Evolutionary conservation across 2,329 filamentous ascomycete genomes (phyloP), one percentile per base, ranked within the genome.

Genomic region (Paraphoma sp.): DNA sequence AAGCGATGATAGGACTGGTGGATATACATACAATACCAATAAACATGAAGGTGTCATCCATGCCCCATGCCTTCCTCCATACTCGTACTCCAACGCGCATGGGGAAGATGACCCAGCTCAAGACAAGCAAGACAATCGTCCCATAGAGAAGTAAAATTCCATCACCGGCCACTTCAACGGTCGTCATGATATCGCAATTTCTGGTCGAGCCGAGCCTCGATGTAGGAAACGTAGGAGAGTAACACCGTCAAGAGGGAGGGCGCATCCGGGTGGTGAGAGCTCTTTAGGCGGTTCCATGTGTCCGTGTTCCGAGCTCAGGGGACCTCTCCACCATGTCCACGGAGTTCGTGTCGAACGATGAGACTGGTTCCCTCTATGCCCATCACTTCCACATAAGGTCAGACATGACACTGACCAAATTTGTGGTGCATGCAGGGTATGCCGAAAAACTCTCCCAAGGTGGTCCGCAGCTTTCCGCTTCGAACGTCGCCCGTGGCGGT

Each of bases 11-110:
- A 5, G 5, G 23, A 17, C 16, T n/a, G 2, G 28, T 47, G 33
- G 10, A 3, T 10, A n/a, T 3, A 59, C 63, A 51, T 56, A 67
- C 64, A 31, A 60, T 56, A 38, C 63, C 64, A 11, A 53, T 44
- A 2, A 63, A 23, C 64, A 67, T 67, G 17, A 67, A 42, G 16
- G 59, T 61, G 30, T 67, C 64, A 45, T 59, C 59, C 48, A 58
- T 52, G 1, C 59, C 61, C 18, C 56, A 55, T 3, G 56, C 53
- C 46, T 65, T 59, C 42, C 64, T 53, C 62, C 60, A 60, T 6
- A 60, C 12, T n/a, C 64, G 59, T 9, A 67, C 64, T 11, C 62
- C 53, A 16, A 60, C 44, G 11, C 64, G 60, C 56, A 67, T 56
- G 40, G 46, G 54, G 38, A 67, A 64, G 9, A 56, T 54, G 23